Evolutionary conservation across 1,284 basidiomycete species (phyloP).

Genomic region (Heterobasidion parviporum): DNA sequence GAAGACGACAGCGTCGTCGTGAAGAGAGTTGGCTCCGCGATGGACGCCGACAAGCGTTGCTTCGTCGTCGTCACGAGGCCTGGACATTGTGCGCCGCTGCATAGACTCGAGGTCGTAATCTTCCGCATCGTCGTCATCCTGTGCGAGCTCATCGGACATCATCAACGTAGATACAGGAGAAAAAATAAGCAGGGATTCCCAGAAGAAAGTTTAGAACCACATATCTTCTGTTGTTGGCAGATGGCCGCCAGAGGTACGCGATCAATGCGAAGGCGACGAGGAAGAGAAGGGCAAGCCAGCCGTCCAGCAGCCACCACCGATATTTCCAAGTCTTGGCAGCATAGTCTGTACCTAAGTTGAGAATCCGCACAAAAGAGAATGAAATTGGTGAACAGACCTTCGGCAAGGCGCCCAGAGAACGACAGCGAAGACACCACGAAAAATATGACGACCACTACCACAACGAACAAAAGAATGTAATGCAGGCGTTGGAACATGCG

Average conservation of each 20-base stretch:
- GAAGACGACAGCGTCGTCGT: conserved; percentile 79
- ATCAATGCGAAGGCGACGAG: conserved; percentile 76
- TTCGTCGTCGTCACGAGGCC: conserved; percentile 59
- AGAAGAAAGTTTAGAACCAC: conserved; percentile 19
- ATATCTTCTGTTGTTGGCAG: conserved; percentile 86
- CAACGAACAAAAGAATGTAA: conserved; percentile 80
- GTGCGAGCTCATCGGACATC: conserved; percentile 79
- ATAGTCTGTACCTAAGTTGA: conserved; percentile 52
- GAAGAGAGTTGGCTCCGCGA: conserved; percentile 35
- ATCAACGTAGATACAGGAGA: conserved; percentile 48
- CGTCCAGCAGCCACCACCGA: conserved; percentile 95
- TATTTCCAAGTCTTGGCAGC: conserved; percentile 89
- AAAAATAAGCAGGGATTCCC: conserved; percentile 12
- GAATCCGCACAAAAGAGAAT: background rate
- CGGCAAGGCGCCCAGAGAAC: conserved; percentile 84
- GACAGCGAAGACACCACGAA: conserved; percentile 90
- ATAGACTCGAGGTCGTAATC: conserved; percentile 84
- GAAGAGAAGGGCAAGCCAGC: conserved; percentile 87
- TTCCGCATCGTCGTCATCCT: conserved; percentile 89
- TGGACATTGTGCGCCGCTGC: conserved; percentile 37
- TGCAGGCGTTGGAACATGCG: conserved; percentile 83
- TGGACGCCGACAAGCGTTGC: conserved; percentile 60
- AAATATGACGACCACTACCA: conserved; percentile 80
- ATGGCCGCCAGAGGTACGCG: conserved; percentile 91
- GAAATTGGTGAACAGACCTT: conserved; percentile 41